phyloP scores from a whole-genome alignment of 805 yeast genomes.

The Grigorovia jiainica region DNA sequence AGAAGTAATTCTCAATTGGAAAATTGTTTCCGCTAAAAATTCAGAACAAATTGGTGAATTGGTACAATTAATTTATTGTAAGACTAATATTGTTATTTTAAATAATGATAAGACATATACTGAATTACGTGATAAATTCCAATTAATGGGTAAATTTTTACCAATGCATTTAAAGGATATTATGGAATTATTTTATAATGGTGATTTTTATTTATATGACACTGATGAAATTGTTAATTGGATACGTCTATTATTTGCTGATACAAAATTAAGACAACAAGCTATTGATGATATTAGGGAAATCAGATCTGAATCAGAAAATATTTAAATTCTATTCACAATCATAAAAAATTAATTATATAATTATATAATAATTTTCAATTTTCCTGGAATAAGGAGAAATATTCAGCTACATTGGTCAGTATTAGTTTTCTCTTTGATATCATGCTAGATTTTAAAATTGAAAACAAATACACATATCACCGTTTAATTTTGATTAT shows the following conservation, averaged over 20 bases:
- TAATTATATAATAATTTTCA: neutral
- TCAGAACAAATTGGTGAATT: constrained; percentile 25
- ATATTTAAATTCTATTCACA: neutral
- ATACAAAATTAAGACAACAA: constrained; percentile 28
- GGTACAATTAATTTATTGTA: constrained; percentile 17
- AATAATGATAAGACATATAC: constrained; percentile 12
- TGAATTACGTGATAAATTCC: constrained; percentile 22
- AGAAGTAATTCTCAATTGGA: constrained; percentile 19
- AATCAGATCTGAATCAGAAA: constrained; percentile 40
- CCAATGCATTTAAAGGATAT: constrained; percentile 34
- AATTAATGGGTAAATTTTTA: constrained; percentile 19
- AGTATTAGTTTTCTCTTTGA: too few species aligned
- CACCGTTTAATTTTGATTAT: too few species aligned
- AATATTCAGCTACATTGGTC: too few species aligned
- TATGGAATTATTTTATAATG: constrained; percentile 33
- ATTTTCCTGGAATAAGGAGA: too few species aligned
- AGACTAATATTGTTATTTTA: constrained; percentile 11
- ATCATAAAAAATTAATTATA: too few species aligned
- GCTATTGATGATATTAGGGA: constrained; percentile 33
- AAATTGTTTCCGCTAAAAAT: constrained; percentile 26
- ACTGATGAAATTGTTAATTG: constrained; percentile 31
- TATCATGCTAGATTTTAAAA: too few species aligned
- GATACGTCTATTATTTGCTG: constrained; percentile 33
- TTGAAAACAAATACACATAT: too few species aligned
- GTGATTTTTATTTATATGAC: constrained; percentile 31